Base-by-base conservation (phyloP, 106 monocot genomes). In the Dendrobium chrysotoxum region DNA sequence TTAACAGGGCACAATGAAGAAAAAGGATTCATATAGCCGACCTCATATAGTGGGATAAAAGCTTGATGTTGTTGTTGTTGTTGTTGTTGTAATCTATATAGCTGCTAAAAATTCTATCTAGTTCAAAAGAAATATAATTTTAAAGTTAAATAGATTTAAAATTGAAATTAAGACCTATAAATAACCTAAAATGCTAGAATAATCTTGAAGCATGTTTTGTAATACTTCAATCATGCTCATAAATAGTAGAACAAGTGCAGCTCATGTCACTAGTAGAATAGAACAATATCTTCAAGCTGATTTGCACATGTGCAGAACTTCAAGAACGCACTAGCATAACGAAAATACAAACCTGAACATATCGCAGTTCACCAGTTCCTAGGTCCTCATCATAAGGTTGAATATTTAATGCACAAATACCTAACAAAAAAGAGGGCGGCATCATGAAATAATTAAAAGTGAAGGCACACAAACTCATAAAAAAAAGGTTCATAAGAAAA, bases 281-380 rank as follows among this genome's bases (percentile, higher is more conserved):
- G 28, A 66, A 12, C 23, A 66, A 26, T 66, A 66, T 6, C 66
- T 28, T 57, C 8, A 28, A 66, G 28, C 9, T 66, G 28, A 66
- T 54, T 54, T 7, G 28, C 44, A 10, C 42, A 42, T 2, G 3
- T 17, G 72, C 28, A 28, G 39, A 40, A 28, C 38, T 75, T 75
- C 21, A 23, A n/a, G 18, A 23, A 45, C 1, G 44, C 20, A 44
- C 44, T 6, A 72, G 17, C 5, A 72, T 16, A 38, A 83, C 76
- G 28, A 40, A 50, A 80, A 28, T 40, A 88, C 75, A 92, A 54
- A 93, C 98, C 92, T 99, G 98, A 38, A 95, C 87, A 86, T 99
- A 95, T 87, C 98, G 86, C 75, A 99, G 83, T 80, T 95, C 98
- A 85, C 98, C 98, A 77, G 82, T 90, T 28, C 91, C 89, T 45